phyloP scores from a whole-genome alignment of 2,329 filamentous ascomycete genomes.

The Lachnellula arida region DNA sequence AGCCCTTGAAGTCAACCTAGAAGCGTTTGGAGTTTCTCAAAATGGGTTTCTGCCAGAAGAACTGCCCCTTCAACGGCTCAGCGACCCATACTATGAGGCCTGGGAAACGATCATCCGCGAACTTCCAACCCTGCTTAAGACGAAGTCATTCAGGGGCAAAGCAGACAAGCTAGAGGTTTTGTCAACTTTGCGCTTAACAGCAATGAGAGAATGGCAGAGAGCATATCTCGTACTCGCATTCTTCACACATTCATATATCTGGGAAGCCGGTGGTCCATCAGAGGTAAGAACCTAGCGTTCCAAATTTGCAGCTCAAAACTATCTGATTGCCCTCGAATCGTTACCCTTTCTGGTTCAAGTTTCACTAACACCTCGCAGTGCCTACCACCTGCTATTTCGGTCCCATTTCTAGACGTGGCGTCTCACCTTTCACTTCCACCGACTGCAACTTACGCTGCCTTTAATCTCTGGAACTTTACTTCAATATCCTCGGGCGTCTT shows the following conservation, averaged over 20 bases:
- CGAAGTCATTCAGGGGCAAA: slow-evolving; percentile 56
- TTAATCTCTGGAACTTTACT: slow-evolving; percentile 88
- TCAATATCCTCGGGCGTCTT: slow-evolving; percentile 49
- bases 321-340: no score
- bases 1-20: slow-evolving; percentile 22
- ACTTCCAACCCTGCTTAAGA: slow-evolving; percentile 62
- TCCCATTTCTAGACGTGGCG: slow-evolving; percentile 71
- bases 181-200: slow-evolving; percentile 56
- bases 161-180: slow-evolving; percentile 66
- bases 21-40: slow-evolving; percentile 22
- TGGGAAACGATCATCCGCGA: slow-evolving; percentile 72
- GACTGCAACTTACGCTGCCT: slow-evolving; percentile 82
- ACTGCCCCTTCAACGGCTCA: slow-evolving; percentile 59
- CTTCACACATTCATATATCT: slow-evolving; percentile 81
- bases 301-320: no score
- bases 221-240: slow-evolving; percentile 78
- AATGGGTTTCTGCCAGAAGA: slow-evolving; percentile 74
- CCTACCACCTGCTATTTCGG: slow-evolving; percentile 70
- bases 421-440: slow-evolving; percentile 74
- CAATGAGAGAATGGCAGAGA: slow-evolving; percentile 71
- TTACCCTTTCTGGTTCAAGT: no score
- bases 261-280: slow-evolving; percentile 71
- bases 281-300: slow-evolving; percentile 48
- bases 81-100: slow-evolving; percentile 68
- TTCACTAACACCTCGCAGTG: slow-evolving; percentile 37